Evolutionary conservation across 2,329 filamentous ascomycete species (phyloP), one percentile per base, ranked within the genome.

Genomic region (Lasiodiplodia citricola): DNA sequence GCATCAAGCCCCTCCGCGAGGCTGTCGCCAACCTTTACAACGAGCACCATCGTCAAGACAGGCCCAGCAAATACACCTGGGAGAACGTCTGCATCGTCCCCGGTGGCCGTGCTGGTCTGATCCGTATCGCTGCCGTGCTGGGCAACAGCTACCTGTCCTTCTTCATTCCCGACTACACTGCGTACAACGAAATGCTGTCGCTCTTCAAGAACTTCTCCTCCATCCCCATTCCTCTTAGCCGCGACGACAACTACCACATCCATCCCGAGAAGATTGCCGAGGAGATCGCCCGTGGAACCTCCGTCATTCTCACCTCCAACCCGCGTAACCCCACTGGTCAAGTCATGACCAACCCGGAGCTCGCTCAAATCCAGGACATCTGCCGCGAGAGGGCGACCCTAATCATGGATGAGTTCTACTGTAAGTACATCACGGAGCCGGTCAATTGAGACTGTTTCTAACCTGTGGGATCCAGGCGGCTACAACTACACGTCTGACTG

Each of bases 71-170:
- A 82, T 98, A 98, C 80, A 96, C 92, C 6, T 97, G 93, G 92
- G 95, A 98, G 85, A 98, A 98, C 80, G 95, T 97, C 21, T 94
- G 92, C 79, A 97, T 98, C 78, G 95, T 98, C 3, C 95, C 95
- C 56, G 94, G 94, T 80, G 95, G 95, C 50, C 89, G 95, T 75
- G 95, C 95, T 41, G 95, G 95, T 60, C 84, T 98, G 81, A 97
- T 97, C 79, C 89, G 95, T 74, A 97, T 98, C 78, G 95, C 95
- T 23, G 95, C 95, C 64, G 94, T 98, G 6, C 83, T 98, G 74
- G 95, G 95, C 72, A 97, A 97, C 79, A 91, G 94, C 67, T 97
- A 97, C 77, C 86, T 97, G 71, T 93, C 91, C 52, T 97, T 97
- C 87, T 97, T 97, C 82, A 92, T 97, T 77, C 93, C 93, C 56